Percentiles rank a stretch among this genome's conserved stretches.
phyloP scores from a whole-genome alignment of 148 eudicot species.

The Silene uniflora region DNA sequence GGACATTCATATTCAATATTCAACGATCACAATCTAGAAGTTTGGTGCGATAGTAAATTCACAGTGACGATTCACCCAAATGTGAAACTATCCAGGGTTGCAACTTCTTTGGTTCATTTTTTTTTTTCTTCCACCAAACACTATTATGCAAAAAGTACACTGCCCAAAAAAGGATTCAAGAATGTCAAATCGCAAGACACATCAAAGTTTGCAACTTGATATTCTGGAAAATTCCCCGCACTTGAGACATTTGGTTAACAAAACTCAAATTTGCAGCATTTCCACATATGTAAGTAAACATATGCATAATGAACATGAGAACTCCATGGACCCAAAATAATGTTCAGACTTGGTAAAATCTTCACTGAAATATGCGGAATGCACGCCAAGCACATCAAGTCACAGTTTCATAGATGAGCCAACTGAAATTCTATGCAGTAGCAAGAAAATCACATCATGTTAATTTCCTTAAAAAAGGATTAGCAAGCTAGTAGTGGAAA shows the following conservation, averaged over 20 bases:
- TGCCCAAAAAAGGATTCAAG: neutral
- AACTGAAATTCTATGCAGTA: neutral
- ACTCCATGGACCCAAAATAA: neutral
- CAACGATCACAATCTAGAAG: neutral
- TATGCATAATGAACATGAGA: neutral
- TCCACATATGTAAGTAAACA: slow-evolving; percentile 5
- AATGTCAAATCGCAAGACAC: neutral
- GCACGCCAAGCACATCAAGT: neutral
- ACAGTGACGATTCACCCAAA: neutral
- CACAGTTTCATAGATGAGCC: neutral
- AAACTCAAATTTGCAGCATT: neutral
- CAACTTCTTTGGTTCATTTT: neutral
- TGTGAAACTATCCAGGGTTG: neutral
- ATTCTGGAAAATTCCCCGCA: neutral
- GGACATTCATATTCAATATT: neutral
- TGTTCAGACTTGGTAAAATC: neutral
- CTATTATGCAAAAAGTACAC: neutral
- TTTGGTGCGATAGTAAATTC: neutral
- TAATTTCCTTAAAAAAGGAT: neutral
- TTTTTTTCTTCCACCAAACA: neutral
- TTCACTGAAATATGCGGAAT: slow-evolving; percentile 10
- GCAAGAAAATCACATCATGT: neutral
- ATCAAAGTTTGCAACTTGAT: neutral
- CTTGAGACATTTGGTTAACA: neutral
- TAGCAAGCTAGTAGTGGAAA: neutral